Percentiles rank a stretch among this genome's conserved stretches.
Evolutionary conservation across 306 rosid genomes (phyloP).

Genomic region (Vicia villosa): DNA sequence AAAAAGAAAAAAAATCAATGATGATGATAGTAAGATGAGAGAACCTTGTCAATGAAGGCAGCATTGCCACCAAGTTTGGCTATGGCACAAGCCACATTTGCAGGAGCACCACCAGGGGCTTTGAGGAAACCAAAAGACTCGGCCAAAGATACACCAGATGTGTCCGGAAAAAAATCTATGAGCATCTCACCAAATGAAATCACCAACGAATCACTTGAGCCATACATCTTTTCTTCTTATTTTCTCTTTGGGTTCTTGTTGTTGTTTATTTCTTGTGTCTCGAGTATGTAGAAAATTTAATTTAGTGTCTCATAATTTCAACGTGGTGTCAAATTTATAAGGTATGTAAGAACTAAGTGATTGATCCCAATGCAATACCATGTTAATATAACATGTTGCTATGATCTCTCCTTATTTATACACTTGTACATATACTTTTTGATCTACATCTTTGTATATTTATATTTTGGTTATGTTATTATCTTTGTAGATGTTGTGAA

Average conservation of each 20-base stretch:
- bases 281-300: background rate
- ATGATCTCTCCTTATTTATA: no score
- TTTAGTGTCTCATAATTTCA: no score
- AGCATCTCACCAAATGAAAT: conserved; percentile 75
- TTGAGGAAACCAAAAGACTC: conserved; percentile 62
- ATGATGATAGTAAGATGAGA: background rate
- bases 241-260: background rate
- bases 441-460: no score
- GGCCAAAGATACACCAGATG: conserved; percentile 63
- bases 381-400: no score
- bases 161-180: conserved; percentile 67
- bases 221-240: conserved; percentile 38
- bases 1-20: background rate
- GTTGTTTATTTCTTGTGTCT: conserved; percentile 4
- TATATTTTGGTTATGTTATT: no score
- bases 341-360: background rate
- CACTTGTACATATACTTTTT: no score
- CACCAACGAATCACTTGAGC: conserved; percentile 39
- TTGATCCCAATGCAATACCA: no score
- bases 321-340: no score
- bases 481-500: no score
- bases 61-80: conserved; percentile 65
- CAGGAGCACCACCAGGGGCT: conserved; percentile 83
- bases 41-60: conserved; percentile 68
- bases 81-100: conserved; percentile 75